Percentiles rank a stretch among this genome's conserved stretches.
Evolutionary conservation across 73 alveolate genomes (phyloP).

Genomic region (Blepharisma japonicum): DNA sequence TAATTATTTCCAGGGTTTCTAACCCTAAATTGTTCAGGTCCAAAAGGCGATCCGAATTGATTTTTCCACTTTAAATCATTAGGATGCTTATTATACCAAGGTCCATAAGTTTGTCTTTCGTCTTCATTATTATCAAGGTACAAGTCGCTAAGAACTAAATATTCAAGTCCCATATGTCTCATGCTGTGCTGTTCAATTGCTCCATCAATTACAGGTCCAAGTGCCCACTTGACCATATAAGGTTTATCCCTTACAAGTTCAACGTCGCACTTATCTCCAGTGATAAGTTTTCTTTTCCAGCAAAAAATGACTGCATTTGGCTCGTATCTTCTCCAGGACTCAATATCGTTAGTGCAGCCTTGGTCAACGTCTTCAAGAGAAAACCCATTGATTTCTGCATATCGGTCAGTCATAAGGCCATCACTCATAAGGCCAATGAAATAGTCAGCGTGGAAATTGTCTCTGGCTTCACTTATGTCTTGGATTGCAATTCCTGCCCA

Average conservation of each 20-base stretch:
- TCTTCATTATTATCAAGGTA: not conserved
- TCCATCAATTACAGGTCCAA: constrained; percentile 14
- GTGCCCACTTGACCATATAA: not conserved
- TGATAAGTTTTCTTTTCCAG: not conserved
- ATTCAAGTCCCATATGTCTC: not conserved
- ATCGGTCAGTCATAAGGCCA: constrained; percentile 8
- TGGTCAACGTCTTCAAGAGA: not conserved
- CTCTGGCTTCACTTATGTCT: not conserved
- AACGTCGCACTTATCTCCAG: constrained; percentile 1
- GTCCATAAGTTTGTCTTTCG: not conserved
- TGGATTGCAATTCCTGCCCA: constrained; percentile 9
- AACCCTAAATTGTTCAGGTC: no score
- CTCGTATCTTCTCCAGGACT: not conserved
- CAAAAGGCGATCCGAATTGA: no score
- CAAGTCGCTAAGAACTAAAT: not conserved
- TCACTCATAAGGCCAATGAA: not conserved
- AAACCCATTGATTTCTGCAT: not conserved
- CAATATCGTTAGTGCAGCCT: constrained; percentile 3
- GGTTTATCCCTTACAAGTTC: not conserved
- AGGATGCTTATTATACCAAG: not conserved
- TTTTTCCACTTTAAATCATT: no score
- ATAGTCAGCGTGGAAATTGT: not conserved
- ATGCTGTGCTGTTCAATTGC: constrained; percentile 1
- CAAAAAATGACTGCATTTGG: not conserved
- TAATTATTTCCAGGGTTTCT: no score